Evolutionary conservation across 352 stramenopile species (phyloP), one percentile per base, ranked within the genome.

Genomic region (Saprolegnia parasitica): DNA sequence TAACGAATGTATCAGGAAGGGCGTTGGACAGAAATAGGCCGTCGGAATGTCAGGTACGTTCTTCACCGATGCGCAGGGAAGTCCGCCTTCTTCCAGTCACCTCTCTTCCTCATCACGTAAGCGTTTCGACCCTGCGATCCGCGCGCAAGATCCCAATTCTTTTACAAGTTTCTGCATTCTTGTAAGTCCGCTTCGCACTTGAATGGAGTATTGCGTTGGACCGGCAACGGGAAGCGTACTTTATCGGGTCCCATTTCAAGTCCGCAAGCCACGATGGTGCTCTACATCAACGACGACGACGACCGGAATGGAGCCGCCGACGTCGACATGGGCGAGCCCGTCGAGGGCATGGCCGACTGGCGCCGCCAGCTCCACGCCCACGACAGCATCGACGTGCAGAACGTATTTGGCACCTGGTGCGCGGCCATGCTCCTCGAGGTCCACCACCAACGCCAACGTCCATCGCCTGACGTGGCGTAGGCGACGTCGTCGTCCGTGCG

Each of bases 391-490:
- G 86, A 95, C 46, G 84, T 84, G 13, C 83, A 90, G 65, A 95
- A 95, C 56, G 67, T 81, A 4, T 95, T 95, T 67, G 84, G 85
- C 35, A 95, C 91, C 71, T 95, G 86, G 86, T 91, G 86, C 73
- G 82, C 83, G 15, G 86, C 83, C 23, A 75, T 74, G 68, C 68
- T 89, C 42, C 37, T 86, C 6, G 76, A 76, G 21, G 80, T 87
- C 66, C n/a, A n/a, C n/a, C n/a, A n/a, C n/a, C 45, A 72, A 47
- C 3, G 39, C 8, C 26, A 23, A 39, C 21, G 8, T 57, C 0
- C 16, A 52, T 46, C 21, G 4, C 11, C 49, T 63, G 4, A 32
- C 15, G 40, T 23, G 37, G 32, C 66, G 39, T 42, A 56, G 61
- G 52, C 16, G 18, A 60, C 35, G 20, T 15, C 52, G 5, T 26